phyloP scores from a whole-genome alignment of 495 filamentous ascomycete genomes.

The Tuber borchii region DNA sequence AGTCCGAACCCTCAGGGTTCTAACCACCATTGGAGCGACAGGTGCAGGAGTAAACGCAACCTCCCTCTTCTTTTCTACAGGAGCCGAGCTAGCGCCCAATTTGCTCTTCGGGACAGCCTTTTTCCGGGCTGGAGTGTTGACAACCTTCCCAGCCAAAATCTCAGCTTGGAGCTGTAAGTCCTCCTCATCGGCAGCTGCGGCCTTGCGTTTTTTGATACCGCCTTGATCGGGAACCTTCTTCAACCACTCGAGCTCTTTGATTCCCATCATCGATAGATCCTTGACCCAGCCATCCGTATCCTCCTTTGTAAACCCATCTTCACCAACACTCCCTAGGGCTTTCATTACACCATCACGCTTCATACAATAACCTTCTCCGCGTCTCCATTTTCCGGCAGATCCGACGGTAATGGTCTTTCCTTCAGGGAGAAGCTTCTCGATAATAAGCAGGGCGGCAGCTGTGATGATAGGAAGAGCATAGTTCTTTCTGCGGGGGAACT shows the following conservation, averaged over 20 bases:
- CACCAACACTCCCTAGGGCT: constrained; percentile 22
- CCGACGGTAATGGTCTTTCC: constrained; percentile 30
- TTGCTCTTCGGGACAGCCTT: constrained; percentile 3
- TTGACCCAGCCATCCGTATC: constrained; percentile 37
- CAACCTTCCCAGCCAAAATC: constrained; percentile 20
- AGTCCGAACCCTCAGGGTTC: background rate
- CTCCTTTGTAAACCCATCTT: constrained; percentile 33
- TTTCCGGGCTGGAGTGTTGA: background rate
- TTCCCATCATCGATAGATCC: constrained; percentile 32
- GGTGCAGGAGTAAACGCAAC: background rate
- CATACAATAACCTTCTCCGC: constrained; percentile 35
- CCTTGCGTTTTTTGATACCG: constrained; percentile 18
- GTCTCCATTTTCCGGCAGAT: constrained; percentile 25
- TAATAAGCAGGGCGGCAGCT: constrained; percentile 30
- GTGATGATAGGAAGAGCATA: constrained; percentile 26
- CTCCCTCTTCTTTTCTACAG: background rate
- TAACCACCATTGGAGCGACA: background rate
- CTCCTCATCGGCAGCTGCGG: constrained; percentile 17
- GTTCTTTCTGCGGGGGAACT: constrained; percentile 2
- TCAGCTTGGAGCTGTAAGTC: constrained; percentile 24
- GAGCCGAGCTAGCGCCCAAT: background rate
- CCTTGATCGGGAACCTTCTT: constrained; percentile 29
- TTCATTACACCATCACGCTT: constrained; percentile 39
- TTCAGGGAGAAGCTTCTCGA: constrained; percentile 36
- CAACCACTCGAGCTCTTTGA: constrained; percentile 30